Conservation (phyloP, 2,329 filamentous ascomycete species). For the Penicillium corylophilum region DNA sequence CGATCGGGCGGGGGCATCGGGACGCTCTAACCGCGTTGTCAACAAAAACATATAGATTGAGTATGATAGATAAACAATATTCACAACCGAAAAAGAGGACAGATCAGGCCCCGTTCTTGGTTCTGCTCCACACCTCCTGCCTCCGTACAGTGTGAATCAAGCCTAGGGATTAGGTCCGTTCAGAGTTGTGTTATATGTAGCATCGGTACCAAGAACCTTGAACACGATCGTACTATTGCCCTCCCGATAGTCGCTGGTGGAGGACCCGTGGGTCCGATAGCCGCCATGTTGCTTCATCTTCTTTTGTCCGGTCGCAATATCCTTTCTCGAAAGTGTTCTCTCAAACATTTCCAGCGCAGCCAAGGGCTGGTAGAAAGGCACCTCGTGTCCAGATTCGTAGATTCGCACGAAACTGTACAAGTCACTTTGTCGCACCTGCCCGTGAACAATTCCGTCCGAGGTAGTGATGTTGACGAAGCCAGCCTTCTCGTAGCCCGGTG, state of each 20-base stretch:
- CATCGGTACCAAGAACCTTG: constrained; percentile 40
- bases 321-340: constrained; percentile 48
- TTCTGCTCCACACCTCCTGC: background rate
- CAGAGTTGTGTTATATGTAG: constrained; percentile 51
- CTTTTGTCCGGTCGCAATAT: constrained; percentile 51
- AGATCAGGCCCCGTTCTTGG: too few species aligned
- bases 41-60: too few species aligned
- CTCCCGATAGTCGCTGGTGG: constrained; percentile 21
- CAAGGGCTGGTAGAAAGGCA: constrained; percentile 57
- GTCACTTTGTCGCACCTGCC: constrained; percentile 18
- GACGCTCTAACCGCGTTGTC: too few species aligned
- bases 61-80: too few species aligned
- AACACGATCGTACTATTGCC: constrained; percentile 43
- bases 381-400: constrained; percentile 51
- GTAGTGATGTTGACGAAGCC: constrained; percentile 19
- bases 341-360: constrained; percentile 52
- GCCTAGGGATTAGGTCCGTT: constrained; percentile 42
- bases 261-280: constrained; percentile 10
- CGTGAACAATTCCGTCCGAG: constrained; percentile 16
- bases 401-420: constrained; percentile 19
- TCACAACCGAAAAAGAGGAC: too few species aligned
- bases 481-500: constrained; percentile 12
- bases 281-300: constrained; percentile 5
- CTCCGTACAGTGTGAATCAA: background rate
- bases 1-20: too few species aligned